Base-by-base conservation (phyloP, 192 early-diverging fungal species). In the Obelidium mucronatum region DNA sequence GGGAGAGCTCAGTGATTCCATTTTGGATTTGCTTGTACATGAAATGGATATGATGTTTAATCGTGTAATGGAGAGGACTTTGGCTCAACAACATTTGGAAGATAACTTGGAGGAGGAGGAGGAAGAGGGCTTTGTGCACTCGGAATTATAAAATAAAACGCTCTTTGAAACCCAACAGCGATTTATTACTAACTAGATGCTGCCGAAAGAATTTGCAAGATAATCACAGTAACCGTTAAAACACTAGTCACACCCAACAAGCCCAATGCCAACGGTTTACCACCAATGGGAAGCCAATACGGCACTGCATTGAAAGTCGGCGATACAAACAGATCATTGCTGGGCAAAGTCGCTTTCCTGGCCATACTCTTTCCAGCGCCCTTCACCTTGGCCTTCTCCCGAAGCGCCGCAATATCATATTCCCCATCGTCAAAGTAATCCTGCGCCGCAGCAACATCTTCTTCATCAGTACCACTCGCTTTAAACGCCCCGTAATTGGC, bases 291-390 rank as follows among this genome's bases (percentile, higher is more conserved):
- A 8, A 85, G 60, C 83, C 81, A 87, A 40, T 56, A 58, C 40
- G 85, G 85, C 15, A 87, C 78, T 26, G 80, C 71, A 31, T 75
- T 33, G 69, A 87, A 87, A 11, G 83, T 73, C 5, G 81, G 79
- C 4, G 75, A 64, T 13, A 83, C 74, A 78, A 80, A 87, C 5
- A 83, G 48, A 0, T 78, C 77, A 76, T 87, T 67, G 15, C 64
- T 74, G 19, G 83, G 83, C 24, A 85, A 64, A n/a, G 82, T 83
- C 37, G 67, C 30, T 42, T 59, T 55, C 11, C 81, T 44, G 34
- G 1, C 11, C 5, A 19, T 37, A 36, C 15, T 48, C 62, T 11
- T n/a, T 39, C 19, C 36, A 4, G 51, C 28, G 28, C 8, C 24
- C 40, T 30, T 36, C 17, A 35, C 74, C 6, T 33, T 52, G 11